Percentiles rank a stretch among this genome's conserved stretches.
phyloP scores from a whole-genome alignment of 176 grass and related monocot species.

The Aegilops tauschii region DNA sequence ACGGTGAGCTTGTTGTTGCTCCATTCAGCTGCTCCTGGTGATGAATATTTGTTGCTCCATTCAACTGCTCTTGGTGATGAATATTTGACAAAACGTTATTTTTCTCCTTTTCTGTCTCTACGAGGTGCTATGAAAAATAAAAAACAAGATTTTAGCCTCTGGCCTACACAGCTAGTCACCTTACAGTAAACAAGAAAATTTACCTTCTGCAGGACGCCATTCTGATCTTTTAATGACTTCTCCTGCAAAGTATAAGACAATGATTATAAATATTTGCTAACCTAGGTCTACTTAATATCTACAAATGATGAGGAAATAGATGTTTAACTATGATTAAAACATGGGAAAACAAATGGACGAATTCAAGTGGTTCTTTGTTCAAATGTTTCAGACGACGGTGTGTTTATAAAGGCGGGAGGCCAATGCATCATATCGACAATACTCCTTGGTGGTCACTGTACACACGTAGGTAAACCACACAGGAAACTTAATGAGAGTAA shows the following conservation, averaged over 20 bases:
- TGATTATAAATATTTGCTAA: neutral
- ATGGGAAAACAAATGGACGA: neutral
- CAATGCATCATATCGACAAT: neutral
- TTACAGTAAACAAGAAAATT: neutral
- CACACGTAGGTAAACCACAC: neutral
- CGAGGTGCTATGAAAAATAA: constrained; percentile 36
- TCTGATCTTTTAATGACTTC: constrained; percentile 61
- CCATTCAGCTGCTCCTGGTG: constrained; percentile 26
- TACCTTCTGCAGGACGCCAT: constrained; percentile 58
- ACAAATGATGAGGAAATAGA: neutral
- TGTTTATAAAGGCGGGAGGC: neutral
- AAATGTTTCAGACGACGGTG: neutral
- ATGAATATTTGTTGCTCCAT: constrained; percentile 15
- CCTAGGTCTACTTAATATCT: neutral
- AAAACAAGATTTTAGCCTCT: neutral
- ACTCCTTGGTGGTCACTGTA: neutral
- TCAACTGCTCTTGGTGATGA: constrained; percentile 18
- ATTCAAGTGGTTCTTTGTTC: neutral
- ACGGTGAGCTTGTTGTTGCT: constrained; percentile 24
- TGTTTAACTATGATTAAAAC: neutral
- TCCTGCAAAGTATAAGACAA: constrained; percentile 41
- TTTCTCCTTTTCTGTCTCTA: constrained; percentile 45
- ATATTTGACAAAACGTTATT: constrained; percentile 19
- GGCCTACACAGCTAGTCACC: neutral
- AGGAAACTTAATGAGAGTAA: neutral